Conservation (phyloP, 345 rosid species). For the Rhodamnia argentea region DNA sequence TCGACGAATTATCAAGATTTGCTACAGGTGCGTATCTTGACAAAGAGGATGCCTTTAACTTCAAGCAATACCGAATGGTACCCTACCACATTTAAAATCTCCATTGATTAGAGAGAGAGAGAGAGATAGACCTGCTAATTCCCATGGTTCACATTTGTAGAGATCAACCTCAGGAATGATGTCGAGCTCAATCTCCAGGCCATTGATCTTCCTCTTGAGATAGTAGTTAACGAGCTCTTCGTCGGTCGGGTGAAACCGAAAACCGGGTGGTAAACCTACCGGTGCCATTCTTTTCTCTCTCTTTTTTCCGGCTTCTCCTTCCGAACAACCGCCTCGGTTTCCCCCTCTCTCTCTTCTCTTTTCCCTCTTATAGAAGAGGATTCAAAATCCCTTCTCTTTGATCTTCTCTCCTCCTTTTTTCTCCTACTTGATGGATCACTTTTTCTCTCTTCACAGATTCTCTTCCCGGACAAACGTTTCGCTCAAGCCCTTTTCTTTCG, state of each 20-base stretch:
- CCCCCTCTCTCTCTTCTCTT: background rate
- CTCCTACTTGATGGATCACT: conserved; percentile 1
- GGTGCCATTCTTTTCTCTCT: conserved; percentile 16
- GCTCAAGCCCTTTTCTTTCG: conserved; percentile 22
- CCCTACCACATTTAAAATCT: background rate
- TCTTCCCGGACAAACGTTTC: conserved; percentile 34
- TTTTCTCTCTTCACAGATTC: conserved; percentile 22
- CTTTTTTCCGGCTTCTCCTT: background rate
- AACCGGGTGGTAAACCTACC: conserved; percentile 87
- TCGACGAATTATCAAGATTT: background rate
- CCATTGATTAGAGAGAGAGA: background rate
- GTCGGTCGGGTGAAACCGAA: conserved; percentile 91
- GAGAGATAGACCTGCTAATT: conserved; percentile 46
- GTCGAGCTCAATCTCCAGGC: conserved; percentile 85
- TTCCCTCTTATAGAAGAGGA: conserved; percentile 5
- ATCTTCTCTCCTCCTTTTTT: background rate
- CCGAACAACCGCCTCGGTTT: background rate
- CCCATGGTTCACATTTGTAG: conserved; percentile 99
- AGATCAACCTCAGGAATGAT: conserved; percentile 97
- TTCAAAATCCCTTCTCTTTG: conserved; percentile 6
- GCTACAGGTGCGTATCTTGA: background rate
- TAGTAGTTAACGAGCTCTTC: conserved; percentile 95
- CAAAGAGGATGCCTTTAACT: background rate
- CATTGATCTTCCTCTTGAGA: conserved; percentile 70
- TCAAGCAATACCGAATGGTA: background rate